Conservation (phyloP, 2,329 filamentous ascomycete species). For the Zymoseptoria pseudotritici region DNA sequence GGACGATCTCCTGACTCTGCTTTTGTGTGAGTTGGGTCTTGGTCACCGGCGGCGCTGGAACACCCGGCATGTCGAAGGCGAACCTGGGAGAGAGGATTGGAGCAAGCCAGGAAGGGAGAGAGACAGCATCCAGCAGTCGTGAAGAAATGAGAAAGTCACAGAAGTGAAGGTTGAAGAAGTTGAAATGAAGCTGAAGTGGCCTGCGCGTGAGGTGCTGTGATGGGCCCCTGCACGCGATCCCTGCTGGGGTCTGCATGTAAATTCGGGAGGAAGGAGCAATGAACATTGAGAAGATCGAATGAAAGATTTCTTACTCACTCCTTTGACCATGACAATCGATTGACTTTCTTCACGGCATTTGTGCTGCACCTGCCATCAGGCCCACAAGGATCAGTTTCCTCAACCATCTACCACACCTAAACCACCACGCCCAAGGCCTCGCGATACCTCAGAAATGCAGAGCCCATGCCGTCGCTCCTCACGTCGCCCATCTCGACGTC, state of each 20-base stretch:
- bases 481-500: slow-evolving; percentile 27
- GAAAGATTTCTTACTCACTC: not conserved
- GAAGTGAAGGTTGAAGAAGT: not conserved
- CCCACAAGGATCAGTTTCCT: not conserved
- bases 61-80: slow-evolving; percentile 16
- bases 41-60: slow-evolving; percentile 19
- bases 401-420: slow-evolving; percentile 40
- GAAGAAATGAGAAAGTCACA: not conserved
- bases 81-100: not conserved
- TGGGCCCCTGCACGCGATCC: not conserved
- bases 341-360: not conserved
- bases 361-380: not conserved
- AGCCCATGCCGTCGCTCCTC: slow-evolving; percentile 32
- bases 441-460: slow-evolving; percentile 42
- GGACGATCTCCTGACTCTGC: slow-evolving; percentile 42
- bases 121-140: not conserved
- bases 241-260: not conserved
- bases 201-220: not conserved
- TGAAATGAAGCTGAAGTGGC: not conserved
- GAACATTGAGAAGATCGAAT: not conserved
- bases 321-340: not conserved
- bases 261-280: not conserved
- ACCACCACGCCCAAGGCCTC: slow-evolving; percentile 74
- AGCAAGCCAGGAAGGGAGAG: not conserved
- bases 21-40: slow-evolving; percentile 29